Conservation (phyloP, 371 early-diverging fungal species). For the Sporodiniella umbellata region DNA sequence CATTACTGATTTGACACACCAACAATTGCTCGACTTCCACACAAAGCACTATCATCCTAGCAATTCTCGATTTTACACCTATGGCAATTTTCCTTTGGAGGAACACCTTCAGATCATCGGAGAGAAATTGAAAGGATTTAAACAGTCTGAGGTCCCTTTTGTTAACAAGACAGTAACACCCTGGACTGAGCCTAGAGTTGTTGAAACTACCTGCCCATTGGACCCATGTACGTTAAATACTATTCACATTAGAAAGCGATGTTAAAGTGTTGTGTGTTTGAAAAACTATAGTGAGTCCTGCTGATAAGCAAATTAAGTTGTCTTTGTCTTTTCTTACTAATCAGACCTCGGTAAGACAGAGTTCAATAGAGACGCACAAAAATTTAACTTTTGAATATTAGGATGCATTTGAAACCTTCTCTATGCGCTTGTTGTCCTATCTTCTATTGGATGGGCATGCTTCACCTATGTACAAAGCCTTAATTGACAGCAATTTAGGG, state of each 20-base stretch:
- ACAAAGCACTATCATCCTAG: conserved; percentile 84
- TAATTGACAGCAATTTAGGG: conserved; percentile 91
- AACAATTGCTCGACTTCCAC: conserved; percentile 81
- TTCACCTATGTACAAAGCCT: conserved; percentile 92
- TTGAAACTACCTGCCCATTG: conserved; percentile 61
- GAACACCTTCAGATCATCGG: conserved; percentile 71
- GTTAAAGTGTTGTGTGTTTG: no score
- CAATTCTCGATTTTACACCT: conserved; percentile 87
- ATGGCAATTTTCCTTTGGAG: conserved; percentile 82
- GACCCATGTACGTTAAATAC: conserved; percentile 72
- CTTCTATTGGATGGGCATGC: conserved; percentile 86
- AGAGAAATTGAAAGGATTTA: conserved; percentile 43
- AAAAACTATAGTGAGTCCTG: conserved; percentile 58
- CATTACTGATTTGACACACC: conserved; percentile 86
- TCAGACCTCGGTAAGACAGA: conserved; percentile 64
- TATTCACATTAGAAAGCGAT: no score
- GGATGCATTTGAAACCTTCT: conserved; percentile 83
- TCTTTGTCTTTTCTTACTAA: conserved; percentile 80
- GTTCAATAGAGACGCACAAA: no score
- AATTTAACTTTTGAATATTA: no score
- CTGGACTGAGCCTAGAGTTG: conserved; percentile 47
- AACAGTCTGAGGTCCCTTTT: conserved; percentile 32
- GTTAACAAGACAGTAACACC: conserved; percentile 54
- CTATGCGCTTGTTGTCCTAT: conserved; percentile 73
- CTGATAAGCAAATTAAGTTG: conserved; percentile 77